phyloP scores from a whole-genome alignment of 805 yeast genomes.

The Cyberlindnera xishuangbannaensis region DNA sequence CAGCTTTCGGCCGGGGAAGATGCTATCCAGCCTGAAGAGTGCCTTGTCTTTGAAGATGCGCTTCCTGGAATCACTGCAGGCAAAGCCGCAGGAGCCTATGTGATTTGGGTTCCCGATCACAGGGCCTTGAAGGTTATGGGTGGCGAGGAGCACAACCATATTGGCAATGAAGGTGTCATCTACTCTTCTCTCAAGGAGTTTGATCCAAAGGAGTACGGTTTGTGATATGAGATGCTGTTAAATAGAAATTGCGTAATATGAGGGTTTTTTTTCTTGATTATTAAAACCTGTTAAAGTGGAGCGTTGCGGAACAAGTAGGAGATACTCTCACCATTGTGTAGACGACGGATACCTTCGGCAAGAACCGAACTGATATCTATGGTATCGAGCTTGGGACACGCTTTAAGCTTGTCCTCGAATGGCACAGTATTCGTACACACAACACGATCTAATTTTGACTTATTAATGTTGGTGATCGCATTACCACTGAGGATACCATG shows the following conservation, averaged over 20 bases:
- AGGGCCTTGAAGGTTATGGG: constrained; percentile 55
- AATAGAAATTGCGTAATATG: too few relatives aligned
- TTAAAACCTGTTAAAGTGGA: constrained; percentile 33
- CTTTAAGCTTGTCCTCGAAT: constrained; percentile 52
- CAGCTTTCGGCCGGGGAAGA: constrained; percentile 33
- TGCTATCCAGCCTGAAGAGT: constrained; percentile 64
- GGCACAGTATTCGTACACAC: constrained; percentile 82
- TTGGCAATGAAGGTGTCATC: constrained; percentile 56
- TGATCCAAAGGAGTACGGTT: constrained; percentile 41
- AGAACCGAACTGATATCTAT: constrained; percentile 69
- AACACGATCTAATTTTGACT: constrained; percentile 59
- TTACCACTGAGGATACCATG: constrained; percentile 76
- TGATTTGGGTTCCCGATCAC: constrained; percentile 92
- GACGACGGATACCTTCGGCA: constrained; percentile 78
- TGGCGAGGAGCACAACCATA: constrained; percentile 42
- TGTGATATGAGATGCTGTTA: constrained; percentile 18
- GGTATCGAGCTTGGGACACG: constrained; percentile 58
- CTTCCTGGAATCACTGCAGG: constrained; percentile 88
- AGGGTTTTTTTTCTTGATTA: too few relatives aligned
- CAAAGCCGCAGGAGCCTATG: constrained; percentile 71
- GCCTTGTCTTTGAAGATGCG: constrained; percentile 93
- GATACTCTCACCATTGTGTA: constrained; percentile 83
- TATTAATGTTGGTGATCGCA: constrained; percentile 66
- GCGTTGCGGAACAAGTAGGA: constrained; percentile 72
- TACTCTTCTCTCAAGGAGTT: constrained; percentile 47